A percentile compares a stretch with the other conserved stretches of the same genome.
Conservation (phyloP, 2,329 filamentous ascomycete genomes). For the Nemania sp. region DNA sequence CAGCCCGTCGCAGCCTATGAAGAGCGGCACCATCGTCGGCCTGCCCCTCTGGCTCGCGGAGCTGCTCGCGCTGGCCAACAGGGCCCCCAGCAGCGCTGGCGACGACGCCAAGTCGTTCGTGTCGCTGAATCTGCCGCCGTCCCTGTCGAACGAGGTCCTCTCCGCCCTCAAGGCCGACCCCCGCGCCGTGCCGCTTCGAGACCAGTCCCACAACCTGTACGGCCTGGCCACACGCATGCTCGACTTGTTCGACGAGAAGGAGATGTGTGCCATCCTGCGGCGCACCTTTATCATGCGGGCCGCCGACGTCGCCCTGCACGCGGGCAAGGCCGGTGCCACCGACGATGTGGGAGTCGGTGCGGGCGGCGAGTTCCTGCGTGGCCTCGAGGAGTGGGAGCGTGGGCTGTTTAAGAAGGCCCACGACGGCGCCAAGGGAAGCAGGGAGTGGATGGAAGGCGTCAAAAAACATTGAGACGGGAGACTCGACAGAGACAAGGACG, state of each 20-base stretch:
- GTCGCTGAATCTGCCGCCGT: conserved; percentile 78
- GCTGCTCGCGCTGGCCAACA: conserved; percentile 77
- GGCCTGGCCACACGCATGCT: conserved; percentile 82
- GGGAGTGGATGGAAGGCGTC: conserved; percentile 70
- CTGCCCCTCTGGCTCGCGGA: conserved; percentile 94
- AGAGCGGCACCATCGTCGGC: conserved; percentile 76
- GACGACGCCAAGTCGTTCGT: conserved; percentile 63
- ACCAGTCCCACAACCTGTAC: conserved; percentile 87
- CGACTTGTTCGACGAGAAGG: conserved; percentile 83
- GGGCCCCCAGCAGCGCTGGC: conserved; percentile 42
- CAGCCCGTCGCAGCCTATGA: conserved; percentile 72
- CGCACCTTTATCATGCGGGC: conserved; percentile 83
- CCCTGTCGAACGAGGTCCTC: conserved; percentile 77
- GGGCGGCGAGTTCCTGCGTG: conserved; percentile 80
- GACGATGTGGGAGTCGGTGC: conserved; percentile 57
- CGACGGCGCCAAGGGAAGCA: conserved; percentile 71
- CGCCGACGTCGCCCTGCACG: conserved; percentile 83
- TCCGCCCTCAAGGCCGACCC: conserved; percentile 92
- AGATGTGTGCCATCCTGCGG: conserved; percentile 74
- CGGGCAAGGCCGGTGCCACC: conserved; percentile 78
- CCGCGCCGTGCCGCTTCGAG: conserved; percentile 79
- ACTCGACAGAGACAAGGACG: too few relatives aligned
- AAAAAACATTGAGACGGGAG: conserved; percentile 46
- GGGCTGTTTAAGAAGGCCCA: conserved; percentile 74
- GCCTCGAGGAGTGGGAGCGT: conserved; percentile 88